Evolutionary conservation across 208 protist species (phyloP).

Genomic region (Crithidia expoeki): DNA sequence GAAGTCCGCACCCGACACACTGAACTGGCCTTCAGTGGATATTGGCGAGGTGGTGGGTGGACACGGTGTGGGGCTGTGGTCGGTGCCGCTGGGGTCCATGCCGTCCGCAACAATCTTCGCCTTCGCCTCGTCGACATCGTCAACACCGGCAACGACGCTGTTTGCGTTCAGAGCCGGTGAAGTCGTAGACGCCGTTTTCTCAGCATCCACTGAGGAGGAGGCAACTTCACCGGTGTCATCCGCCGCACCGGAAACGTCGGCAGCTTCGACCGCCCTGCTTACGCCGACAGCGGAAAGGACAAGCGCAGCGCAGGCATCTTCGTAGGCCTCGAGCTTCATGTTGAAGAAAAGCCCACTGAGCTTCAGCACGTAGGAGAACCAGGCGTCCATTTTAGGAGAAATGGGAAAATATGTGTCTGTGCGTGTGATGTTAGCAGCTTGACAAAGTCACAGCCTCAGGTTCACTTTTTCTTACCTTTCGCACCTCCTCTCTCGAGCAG

Average conservation of each 20-base stretch:
- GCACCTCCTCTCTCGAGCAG: too few relatives aligned
- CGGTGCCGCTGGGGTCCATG: slow-evolving; percentile 1
- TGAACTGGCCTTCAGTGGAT: not conserved
- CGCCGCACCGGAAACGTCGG: not conserved
- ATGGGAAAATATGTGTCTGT: slow-evolving; percentile 1
- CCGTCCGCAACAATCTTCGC: not conserved
- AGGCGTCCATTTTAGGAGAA: slow-evolving; percentile 39
- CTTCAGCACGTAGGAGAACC: slow-evolving; percentile 53
- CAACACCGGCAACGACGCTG: too few relatives aligned
- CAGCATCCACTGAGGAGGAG: not conserved
- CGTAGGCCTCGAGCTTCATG: slow-evolving; percentile 68
- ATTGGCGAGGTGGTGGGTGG: slow-evolving; percentile 4
- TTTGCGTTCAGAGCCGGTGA: not conserved
- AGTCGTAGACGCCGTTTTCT: not conserved
- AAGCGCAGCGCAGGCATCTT: slow-evolving; percentile 40
- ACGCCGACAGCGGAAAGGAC: slow-evolving; percentile 14
- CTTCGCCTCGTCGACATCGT: not conserved
- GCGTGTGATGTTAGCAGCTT: not conserved
- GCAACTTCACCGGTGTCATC: not conserved
- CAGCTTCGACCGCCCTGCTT: not conserved
- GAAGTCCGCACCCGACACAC: slow-evolving; percentile 1
- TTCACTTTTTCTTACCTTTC: too few relatives aligned
- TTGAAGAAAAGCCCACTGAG: slow-evolving; percentile 54
- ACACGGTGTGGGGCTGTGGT: slow-evolving; percentile 5
- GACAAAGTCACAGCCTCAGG: not conserved